Evolutionary conservation across 306 rosid genomes (phyloP).

Genomic region (Begonia peltatifolia): DNA sequence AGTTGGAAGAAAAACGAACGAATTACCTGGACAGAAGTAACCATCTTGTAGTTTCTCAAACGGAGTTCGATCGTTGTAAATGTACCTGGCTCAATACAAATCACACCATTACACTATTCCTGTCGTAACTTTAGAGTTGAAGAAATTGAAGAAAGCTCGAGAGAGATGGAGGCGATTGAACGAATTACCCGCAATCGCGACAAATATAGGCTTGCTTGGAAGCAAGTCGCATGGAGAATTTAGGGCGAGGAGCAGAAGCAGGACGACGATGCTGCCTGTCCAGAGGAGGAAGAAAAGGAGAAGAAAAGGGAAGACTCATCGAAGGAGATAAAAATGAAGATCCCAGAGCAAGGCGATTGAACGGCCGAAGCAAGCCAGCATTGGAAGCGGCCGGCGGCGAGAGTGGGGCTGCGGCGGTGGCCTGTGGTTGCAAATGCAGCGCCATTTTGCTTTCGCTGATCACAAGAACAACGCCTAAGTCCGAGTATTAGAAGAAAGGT

Average conservation of each 20-base stretch:
- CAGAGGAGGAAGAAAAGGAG: constrained; percentile 14
- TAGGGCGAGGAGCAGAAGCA: constrained; percentile 27
- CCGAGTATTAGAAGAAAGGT: background rate
- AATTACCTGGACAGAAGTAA: constrained; percentile 71
- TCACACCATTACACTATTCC: background rate
- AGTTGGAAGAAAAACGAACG: background rate
- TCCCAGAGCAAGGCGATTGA: constrained; percentile 24
- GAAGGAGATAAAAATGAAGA: constrained; percentile 47
- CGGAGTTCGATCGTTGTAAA: constrained; percentile 74
- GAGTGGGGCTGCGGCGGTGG: background rate
- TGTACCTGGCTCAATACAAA: constrained; percentile 41
- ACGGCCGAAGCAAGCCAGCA: background rate
- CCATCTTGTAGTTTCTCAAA: constrained; percentile 68
- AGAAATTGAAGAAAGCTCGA: background rate
- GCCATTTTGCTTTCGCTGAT: background rate
- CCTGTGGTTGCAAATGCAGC: background rate
- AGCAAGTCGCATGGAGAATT: constrained; percentile 75
- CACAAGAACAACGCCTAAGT: background rate
- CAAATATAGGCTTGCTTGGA: constrained; percentile 85
- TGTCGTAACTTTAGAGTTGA: background rate
- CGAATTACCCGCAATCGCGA: constrained; percentile 82
- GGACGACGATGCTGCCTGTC: constrained; percentile 10
- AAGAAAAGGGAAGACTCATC: constrained; percentile 7
- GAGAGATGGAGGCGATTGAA: constrained; percentile 5
- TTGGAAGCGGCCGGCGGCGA: background rate